phyloP scores from a whole-genome alignment of 148 eudicot species.

The Spergularia bocconei region DNA sequence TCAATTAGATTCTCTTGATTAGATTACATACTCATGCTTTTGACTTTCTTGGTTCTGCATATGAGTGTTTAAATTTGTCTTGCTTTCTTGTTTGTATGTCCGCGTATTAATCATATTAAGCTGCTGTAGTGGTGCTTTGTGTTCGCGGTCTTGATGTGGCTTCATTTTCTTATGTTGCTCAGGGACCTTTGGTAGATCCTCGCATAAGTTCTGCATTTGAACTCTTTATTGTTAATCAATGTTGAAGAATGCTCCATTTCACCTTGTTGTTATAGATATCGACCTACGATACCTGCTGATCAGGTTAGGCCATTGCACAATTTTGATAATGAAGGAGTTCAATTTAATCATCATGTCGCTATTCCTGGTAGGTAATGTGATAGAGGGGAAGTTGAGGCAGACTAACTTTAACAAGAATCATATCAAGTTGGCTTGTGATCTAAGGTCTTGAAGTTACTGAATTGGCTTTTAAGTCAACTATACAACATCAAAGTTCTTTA shows the following conservation, averaged over 20 bases:
- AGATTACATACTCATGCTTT: not conserved
- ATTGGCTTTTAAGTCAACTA: too few relatives aligned
- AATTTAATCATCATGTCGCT: not conserved
- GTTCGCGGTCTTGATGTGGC: not conserved
- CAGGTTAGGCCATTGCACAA: slow-evolving; percentile 26
- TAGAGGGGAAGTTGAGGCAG: not conserved
- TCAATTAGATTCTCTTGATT: too few relatives aligned
- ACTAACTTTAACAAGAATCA: too few relatives aligned
- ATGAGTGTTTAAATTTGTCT: not conserved
- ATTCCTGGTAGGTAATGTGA: too few relatives aligned
- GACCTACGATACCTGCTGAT: slow-evolving; percentile 32
- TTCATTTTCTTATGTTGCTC: not conserved
- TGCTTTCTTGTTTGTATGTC: too few relatives aligned
- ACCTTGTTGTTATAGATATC: slow-evolving; percentile 24
- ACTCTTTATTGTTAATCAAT: not conserved
- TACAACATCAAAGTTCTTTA: not conserved
- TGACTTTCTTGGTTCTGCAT: not conserved
- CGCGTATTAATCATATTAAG: too few relatives aligned
- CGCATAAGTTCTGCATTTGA: not conserved
- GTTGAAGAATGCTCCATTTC: not conserved
- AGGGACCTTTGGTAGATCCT: not conserved
- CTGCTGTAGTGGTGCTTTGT: too few relatives aligned
- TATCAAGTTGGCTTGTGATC: too few relatives aligned
- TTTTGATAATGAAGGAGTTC: slow-evolving; percentile 30
- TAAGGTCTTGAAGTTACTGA: too few relatives aligned